Conservation (phyloP, 768 basidiomycete species). For the Ramaria rubella region DNA sequence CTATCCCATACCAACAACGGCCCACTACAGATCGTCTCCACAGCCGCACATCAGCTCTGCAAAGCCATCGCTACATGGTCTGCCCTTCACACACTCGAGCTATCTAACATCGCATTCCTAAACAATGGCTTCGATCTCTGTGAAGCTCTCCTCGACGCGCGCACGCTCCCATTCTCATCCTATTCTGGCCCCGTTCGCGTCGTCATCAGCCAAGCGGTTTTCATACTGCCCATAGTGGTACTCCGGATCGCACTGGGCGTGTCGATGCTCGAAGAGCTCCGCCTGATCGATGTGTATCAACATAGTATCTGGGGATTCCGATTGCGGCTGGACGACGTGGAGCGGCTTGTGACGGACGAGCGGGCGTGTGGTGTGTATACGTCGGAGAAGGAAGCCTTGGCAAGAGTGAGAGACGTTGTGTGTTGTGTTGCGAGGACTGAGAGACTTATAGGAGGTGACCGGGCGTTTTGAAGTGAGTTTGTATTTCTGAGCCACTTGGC, state of each 20-base stretch:
- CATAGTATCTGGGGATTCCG: slow-evolving; percentile 56
- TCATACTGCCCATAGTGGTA: slow-evolving; percentile 36
- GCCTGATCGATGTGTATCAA: slow-evolving; percentile 47
- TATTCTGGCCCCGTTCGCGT: slow-evolving; percentile 18
- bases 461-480: too few species aligned
- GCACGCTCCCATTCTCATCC: background rate
- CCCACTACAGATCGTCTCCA: slow-evolving; percentile 37
- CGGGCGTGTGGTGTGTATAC: too few species aligned
- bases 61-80: slow-evolving; percentile 35
- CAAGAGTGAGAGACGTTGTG: slow-evolving; percentile 35
- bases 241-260: slow-evolving; percentile 28
- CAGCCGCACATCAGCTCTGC: slow-evolving; percentile 34
- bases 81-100: slow-evolving; percentile 38
- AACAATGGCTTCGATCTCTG: background rate
- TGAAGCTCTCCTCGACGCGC: slow-evolving; percentile 16
- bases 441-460: slow-evolving; percentile 48
- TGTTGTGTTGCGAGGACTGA: slow-evolving; percentile 47
- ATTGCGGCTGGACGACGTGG: slow-evolving; percentile 43
- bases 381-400: slow-evolving; percentile 17
- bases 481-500: too few species aligned
- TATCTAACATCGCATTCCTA: slow-evolving; percentile 41
- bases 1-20: too few species aligned
- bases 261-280: slow-evolving; percentile 27
- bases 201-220: slow-evolving; percentile 44
- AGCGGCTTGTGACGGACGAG: too few species aligned